phyloP scores from a whole-genome alignment of 164 flowering plant species.

The Chimonanthus praecox region DNA sequence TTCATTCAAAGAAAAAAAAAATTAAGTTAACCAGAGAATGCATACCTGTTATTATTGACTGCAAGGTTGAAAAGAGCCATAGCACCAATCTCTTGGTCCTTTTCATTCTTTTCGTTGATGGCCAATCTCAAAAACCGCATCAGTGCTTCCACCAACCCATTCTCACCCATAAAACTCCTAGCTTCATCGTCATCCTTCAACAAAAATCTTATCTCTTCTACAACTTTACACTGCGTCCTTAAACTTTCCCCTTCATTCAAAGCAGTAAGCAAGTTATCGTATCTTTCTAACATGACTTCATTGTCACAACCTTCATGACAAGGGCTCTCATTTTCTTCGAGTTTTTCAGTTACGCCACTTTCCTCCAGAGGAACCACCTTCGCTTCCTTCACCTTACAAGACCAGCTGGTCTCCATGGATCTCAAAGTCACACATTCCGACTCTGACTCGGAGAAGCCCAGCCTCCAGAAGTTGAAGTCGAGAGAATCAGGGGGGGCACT shows the following conservation, averaged over 20 bases:
- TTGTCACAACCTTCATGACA: slow-evolving; percentile 24
- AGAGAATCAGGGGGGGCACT: slow-evolving; percentile 90
- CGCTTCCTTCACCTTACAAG: slow-evolving; percentile 64
- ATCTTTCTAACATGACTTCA: slow-evolving; percentile 38
- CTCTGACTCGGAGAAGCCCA: slow-evolving; percentile 56
- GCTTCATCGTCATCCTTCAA: slow-evolving; percentile 94
- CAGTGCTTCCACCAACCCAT: slow-evolving; percentile 88
- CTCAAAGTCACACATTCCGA: slow-evolving; percentile 53
- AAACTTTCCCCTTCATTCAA: slow-evolving; percentile 45
- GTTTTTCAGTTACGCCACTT: slow-evolving; percentile 43
- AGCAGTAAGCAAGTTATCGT: slow-evolving; percentile 41
- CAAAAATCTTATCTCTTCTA: slow-evolving; percentile 63
- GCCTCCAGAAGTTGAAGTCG: slow-evolving; percentile 89
- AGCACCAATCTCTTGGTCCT: slow-evolving; percentile 79
- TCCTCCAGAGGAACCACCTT: slow-evolving; percentile 80
- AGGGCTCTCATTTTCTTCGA: slow-evolving; percentile 33
- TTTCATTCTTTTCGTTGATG: slow-evolving; percentile 34
- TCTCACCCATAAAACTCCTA: slow-evolving; percentile 78
- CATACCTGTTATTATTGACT: slow-evolving; percentile 91
- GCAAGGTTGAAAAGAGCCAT: slow-evolving; percentile 99
- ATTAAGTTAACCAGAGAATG: background rate
- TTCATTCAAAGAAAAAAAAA: background rate
- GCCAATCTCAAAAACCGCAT: slow-evolving; percentile 57
- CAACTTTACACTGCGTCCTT: slow-evolving; percentile 49
- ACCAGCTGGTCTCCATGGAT: slow-evolving; percentile 43